A percentile compares a stretch with the other conserved stretches of the same genome.
Conservation (phyloP, 495 filamentous ascomycete genomes). For the Aspergillus olivimuriae region DNA sequence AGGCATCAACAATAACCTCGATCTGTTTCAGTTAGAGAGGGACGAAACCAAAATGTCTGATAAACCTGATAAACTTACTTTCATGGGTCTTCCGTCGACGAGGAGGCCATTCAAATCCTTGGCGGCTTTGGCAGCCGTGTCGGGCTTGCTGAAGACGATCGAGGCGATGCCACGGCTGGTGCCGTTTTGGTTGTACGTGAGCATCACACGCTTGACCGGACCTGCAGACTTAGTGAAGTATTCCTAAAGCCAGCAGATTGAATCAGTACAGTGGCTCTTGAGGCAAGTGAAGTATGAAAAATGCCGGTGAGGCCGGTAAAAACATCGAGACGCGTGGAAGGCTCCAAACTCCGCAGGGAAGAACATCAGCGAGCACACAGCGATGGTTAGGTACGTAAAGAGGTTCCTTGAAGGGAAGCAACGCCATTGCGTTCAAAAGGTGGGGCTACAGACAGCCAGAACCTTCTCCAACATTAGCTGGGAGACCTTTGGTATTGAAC, state of each 20-base stretch:
- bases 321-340: conserved; percentile 19
- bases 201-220: conserved; percentile 76
- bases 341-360: conserved; percentile 24
- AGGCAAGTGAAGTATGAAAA: conserved; percentile 7
- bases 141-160: conserved; percentile 68
- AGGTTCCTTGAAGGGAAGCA: neutral
- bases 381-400: conserved; percentile 42
- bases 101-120: conserved; percentile 77
- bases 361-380: conserved; percentile 70
- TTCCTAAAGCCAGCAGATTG: conserved; percentile 61
- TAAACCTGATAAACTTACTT: conserved; percentile 46
- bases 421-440: neutral
- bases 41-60: too few species aligned
- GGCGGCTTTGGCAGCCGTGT: conserved; percentile 74
- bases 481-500: neutral
- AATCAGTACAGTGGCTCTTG: conserved; percentile 30
- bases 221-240: conserved; percentile 88
- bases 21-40: conserved; percentile 44
- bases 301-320: conserved; percentile 19
- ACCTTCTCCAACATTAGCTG: neutral
- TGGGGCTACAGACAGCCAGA: neutral
- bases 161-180: conserved; percentile 83
- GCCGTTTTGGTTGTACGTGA: conserved; percentile 90
- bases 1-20: conserved; percentile 79
- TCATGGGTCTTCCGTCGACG: conserved; percentile 86